Percentiles rank a stretch among this genome's conserved stretches.
These are phyloP conservation scores for Metroxylon sagu DNA, from an alignment of 176 grass and related monocot species.

Conservation along the genomic window DNA sequence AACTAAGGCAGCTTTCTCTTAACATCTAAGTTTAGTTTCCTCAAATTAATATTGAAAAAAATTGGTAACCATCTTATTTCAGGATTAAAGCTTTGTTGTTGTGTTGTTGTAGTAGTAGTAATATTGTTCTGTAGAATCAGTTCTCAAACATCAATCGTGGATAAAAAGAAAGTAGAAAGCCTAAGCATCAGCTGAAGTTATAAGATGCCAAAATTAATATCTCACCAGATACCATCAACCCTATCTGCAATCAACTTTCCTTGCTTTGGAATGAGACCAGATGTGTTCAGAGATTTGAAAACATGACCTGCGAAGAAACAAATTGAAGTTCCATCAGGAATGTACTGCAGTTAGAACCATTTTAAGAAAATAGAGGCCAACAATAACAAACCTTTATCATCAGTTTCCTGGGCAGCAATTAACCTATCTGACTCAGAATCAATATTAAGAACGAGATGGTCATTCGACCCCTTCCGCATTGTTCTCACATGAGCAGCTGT, in stretches of 20 bases:
- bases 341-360: no score
- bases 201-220: background rate
- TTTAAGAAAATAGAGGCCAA: no score
- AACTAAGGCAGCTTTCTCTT: no score
- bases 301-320: slow-evolving; percentile 57
- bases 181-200: no score
- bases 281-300: slow-evolving; percentile 80
- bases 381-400: slow-evolving; percentile 66
- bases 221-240: slow-evolving; percentile 86
- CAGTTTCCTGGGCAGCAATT: slow-evolving; percentile 56
- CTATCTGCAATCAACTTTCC: slow-evolving; percentile 89
- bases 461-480: slow-evolving; percentile 74
- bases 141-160: no score
- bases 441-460: slow-evolving; percentile 91
- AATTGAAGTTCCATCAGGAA: slow-evolving; percentile 15
- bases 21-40: no score
- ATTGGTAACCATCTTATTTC: no score
- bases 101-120: no score
- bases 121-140: no score
- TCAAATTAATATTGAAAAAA: no score
- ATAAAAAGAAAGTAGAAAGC: no score
- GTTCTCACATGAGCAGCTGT: slow-evolving; percentile 66
- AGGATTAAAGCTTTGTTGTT: no score
- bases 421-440: slow-evolving; percentile 60
- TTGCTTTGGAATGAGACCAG: slow-evolving; percentile 78